Conservation (phyloP, 1,139 yeast species). For the Trichomonascaceae sp. region DNA sequence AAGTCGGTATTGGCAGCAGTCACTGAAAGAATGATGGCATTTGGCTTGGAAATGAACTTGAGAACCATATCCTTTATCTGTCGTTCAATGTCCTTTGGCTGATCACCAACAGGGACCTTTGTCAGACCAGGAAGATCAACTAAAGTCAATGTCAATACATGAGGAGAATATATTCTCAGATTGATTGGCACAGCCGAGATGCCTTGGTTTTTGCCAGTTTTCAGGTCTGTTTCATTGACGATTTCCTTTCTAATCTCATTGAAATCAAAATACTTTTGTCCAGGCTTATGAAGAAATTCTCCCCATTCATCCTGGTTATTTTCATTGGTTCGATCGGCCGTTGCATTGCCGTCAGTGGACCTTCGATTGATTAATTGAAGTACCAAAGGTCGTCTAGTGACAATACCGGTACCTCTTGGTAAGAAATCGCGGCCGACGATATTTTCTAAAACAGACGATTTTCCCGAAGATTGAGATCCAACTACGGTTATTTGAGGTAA, state of each 20-base stretch:
- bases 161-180: conserved; percentile 90
- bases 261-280: conserved; percentile 80
- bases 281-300: conserved; percentile 89
- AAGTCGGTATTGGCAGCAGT: conserved; percentile 97
- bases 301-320: conserved; percentile 96
- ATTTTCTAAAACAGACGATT: conserved; percentile 88
- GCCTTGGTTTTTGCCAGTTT: conserved; percentile 89
- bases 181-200: conserved; percentile 91
- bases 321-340: conserved; percentile 37
- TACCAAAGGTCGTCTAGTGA: conserved; percentile 87
- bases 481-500: conserved; percentile 95
- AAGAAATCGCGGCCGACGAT: conserved; percentile 92
- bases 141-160: conserved; percentile 87
- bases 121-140: conserved; percentile 98
- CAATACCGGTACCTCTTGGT: conserved; percentile 95
- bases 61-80: conserved; percentile 92
- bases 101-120: conserved; percentile 99
- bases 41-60: conserved; percentile 91
- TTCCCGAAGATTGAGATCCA: conserved; percentile 93
- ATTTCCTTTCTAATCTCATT: conserved; percentile 89
- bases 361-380: conserved; percentile 74
- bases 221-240: conserved; percentile 87
- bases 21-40: conserved; percentile 90
- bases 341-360: conserved; percentile 16
- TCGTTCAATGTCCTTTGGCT: conserved; percentile 93